A percentile compares a stretch with the other conserved stretches of the same genome.
phyloP scores from a whole-genome alignment of 2,329 filamentous ascomycete genomes.

The Xylaria sp. region DNA sequence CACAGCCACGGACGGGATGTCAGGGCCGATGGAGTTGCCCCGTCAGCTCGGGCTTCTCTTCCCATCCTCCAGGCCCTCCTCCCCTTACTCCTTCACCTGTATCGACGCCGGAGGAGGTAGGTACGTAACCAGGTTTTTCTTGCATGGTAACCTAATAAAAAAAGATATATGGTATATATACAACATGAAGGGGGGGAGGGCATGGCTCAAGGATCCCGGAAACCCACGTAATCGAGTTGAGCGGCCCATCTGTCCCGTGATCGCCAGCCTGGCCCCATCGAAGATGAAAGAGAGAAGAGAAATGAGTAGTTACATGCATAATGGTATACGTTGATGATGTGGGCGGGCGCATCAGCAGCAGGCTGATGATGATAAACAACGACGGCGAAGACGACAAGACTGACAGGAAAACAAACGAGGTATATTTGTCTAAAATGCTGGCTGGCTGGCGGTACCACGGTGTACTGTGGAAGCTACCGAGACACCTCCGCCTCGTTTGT shows the following conservation, averaged over 20 bases:
- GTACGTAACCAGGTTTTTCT: too few relatives aligned
- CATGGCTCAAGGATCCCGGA: too few relatives aligned
- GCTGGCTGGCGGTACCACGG: conserved; percentile 27
- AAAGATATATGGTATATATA: not conserved
- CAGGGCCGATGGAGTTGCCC: not conserved
- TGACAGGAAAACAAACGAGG: conserved; percentile 18
- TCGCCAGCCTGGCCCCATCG: too few relatives aligned
- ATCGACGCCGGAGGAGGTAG: too few relatives aligned
- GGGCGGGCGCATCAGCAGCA: too few relatives aligned
- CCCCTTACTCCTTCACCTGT: too few relatives aligned
- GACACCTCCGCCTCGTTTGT: conserved; percentile 12
- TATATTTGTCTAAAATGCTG: conserved; percentile 27
- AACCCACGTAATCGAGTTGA: not conserved
- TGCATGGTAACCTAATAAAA: not conserved
- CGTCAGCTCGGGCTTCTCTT: too few relatives aligned
- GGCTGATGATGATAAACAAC: too few relatives aligned
- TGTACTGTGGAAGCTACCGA: conserved; percentile 26
- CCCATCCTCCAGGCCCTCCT: not conserved
- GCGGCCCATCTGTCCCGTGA: too few relatives aligned
- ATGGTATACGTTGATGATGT: conserved; percentile 7
- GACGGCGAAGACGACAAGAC: conserved; percentile 8
- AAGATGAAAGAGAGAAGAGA: not conserved
- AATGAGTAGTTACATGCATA: conserved; percentile 11
- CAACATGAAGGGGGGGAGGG: too few relatives aligned
- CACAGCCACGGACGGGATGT: not conserved